These are phyloP conservation scores for Leucosporidium scottii DNA, from an alignment of 768 basidiomycete species.

Conservation along the genomic window DNA sequence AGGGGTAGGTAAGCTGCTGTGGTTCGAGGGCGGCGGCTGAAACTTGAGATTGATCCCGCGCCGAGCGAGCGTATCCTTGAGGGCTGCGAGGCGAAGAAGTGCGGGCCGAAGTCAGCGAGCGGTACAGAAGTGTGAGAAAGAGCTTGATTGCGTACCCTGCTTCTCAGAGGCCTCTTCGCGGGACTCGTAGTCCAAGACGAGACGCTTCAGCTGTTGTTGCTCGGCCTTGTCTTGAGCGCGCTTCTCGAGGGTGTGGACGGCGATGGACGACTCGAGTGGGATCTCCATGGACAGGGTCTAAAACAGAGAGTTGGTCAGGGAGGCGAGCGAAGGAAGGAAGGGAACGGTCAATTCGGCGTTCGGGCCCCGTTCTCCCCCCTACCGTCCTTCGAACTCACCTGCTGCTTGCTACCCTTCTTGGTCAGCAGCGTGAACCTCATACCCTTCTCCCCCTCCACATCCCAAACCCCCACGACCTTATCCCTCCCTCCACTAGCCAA, in stretches of 20 bases:
- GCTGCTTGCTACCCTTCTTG: no score
- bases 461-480: conserved; percentile 75
- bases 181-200: conserved; percentile 64
- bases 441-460: conserved; percentile 47
- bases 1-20: no score
- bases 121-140: neutral
- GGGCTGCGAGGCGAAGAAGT: conserved; percentile 2
- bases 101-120: neutral
- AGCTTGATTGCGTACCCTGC: conserved; percentile 12
- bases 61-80: conserved; percentile 24
- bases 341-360: neutral
- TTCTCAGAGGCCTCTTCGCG: conserved; percentile 31
- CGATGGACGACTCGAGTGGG: conserved; percentile 77
- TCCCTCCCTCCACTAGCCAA: conserved; percentile 85
- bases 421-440: no score
- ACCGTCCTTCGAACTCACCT: no score
- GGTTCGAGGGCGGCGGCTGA: neutral
- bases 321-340: neutral
- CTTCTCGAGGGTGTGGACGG: conserved; percentile 80
- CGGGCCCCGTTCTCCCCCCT: no score
- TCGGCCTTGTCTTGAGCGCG: conserved; percentile 92
- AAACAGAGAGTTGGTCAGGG: neutral
- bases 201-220: conserved; percentile 91
- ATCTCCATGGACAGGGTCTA: conserved; percentile 83
- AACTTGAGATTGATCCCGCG: conserved; percentile 24